Percentiles rank a stretch among this genome's conserved stretches.
Evolutionary conservation across 768 basidiomycete genomes (phyloP).

Genomic region (Russula olivacea): DNA sequence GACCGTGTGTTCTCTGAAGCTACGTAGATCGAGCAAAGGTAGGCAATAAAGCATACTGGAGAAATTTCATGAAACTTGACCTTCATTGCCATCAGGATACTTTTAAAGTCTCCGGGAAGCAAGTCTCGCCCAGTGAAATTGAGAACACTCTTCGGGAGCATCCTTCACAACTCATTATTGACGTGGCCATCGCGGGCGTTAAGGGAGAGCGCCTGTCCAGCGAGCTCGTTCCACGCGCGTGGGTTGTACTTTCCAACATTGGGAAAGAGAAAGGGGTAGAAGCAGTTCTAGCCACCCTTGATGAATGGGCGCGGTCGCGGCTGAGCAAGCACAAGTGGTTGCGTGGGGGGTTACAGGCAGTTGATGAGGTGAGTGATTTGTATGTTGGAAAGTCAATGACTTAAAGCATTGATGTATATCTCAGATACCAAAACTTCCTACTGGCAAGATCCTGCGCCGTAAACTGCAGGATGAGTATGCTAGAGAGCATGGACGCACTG

Average conservation of each 20-base stretch:
- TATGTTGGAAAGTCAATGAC: background rate
- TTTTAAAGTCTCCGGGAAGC: conserved; percentile 71
- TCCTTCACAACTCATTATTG: conserved; percentile 46
- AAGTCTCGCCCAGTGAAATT: conserved; percentile 78
- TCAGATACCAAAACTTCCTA: conserved; percentile 69
- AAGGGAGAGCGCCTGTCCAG: conserved; percentile 62
- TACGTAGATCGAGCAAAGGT: conserved; percentile 78
- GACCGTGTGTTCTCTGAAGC: conserved; percentile 32
- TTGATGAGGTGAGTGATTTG: conserved; percentile 44
- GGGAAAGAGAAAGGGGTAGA: conserved; percentile 47
- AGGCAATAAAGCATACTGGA: background rate
- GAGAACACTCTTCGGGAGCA: conserved; percentile 60
- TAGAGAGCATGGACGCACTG: background rate
- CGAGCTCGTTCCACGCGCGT: conserved; percentile 72
- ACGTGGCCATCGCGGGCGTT: conserved; percentile 70
- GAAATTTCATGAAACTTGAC: background rate
- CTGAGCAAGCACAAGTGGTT: conserved; percentile 75
- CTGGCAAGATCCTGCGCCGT: conserved; percentile 64
- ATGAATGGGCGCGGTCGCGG: conserved; percentile 54
- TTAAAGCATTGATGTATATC: background rate
- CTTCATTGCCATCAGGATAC: conserved; percentile 48
- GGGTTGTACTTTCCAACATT: conserved; percentile 58
- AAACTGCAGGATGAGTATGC: conserved; percentile 45
- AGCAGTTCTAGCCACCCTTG: conserved; percentile 41
- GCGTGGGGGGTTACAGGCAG: conserved; percentile 62